These are phyloP conservation scores for Tolypocladium pustulatum DNA, from an alignment of 2,329 filamentous ascomycete species.

Conservation along the genomic window DNA sequence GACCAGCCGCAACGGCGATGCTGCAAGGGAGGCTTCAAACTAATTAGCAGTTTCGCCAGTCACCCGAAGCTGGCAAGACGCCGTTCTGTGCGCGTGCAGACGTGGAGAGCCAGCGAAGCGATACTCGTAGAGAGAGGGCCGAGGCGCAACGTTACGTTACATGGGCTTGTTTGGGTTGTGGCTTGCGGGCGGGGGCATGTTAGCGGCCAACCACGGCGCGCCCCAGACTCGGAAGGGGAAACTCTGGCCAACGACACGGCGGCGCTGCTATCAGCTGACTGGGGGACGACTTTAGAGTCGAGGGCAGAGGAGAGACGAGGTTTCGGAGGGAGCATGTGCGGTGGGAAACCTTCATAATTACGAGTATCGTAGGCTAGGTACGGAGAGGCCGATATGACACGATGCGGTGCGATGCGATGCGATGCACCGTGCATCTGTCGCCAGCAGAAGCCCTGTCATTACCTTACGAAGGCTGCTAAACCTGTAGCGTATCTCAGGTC, in stretches of 20 bases:
- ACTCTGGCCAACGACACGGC: too few relatives aligned
- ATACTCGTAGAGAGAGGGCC: too few relatives aligned
- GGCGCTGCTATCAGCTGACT: background rate
- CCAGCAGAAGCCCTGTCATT: too few relatives aligned
- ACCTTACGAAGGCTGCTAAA: too few relatives aligned
- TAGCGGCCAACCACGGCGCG: background rate
- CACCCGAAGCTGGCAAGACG: background rate
- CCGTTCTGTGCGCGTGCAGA: too few relatives aligned
- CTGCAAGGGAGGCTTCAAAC: background rate
- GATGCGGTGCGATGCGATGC: too few relatives aligned
- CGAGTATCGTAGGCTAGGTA: background rate
- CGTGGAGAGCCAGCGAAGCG: too few relatives aligned
- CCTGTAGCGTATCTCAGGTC: too few relatives aligned
- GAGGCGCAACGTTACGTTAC: background rate
- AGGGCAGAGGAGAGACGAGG: background rate
- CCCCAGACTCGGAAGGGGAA: background rate
- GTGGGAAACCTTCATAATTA: background rate
- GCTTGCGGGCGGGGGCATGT: background rate
- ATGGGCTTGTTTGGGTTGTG: background rate
- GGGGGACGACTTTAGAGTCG: background rate
- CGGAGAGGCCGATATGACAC: too few relatives aligned
- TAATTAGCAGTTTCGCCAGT: background rate
- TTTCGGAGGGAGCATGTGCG: background rate
- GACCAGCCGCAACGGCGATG: background rate
- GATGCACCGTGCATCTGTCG: too few relatives aligned